Percentiles rank a stretch among this genome's conserved stretches.
Evolutionary conservation across 495 filamentous ascomycete genomes (phyloP).

Genomic region (Aspergillus taichungensis): DNA sequence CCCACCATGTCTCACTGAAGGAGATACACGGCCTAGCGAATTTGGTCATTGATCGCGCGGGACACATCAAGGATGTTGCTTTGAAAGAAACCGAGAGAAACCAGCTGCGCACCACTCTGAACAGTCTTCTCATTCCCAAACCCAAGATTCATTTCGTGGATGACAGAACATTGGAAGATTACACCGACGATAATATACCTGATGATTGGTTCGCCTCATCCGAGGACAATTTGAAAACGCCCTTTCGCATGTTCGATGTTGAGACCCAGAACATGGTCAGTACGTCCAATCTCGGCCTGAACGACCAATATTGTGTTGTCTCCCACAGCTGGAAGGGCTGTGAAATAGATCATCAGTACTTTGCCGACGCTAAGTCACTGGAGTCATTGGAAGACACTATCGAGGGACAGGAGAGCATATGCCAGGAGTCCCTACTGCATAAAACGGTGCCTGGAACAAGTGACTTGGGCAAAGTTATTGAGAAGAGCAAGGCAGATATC

Average conservation of each 20-base stretch:
- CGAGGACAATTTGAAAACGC: not conserved
- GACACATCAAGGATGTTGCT: too few species aligned
- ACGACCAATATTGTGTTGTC: constrained; percentile 33
- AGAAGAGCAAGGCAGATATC: too few species aligned
- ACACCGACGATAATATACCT: not conserved
- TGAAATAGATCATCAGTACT: constrained; percentile 30
- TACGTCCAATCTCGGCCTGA: constrained; percentile 17
- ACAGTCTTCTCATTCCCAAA: too few species aligned
- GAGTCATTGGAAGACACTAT: not conserved
- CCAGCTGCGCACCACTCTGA: too few species aligned
- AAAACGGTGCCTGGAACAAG: too few species aligned
- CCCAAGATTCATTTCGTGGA: too few species aligned
- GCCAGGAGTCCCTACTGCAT: too few species aligned
- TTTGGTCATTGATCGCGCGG: too few species aligned
- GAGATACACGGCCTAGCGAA: too few species aligned
- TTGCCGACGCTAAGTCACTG: constrained; percentile 4
- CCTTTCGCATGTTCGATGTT: constrained; percentile 36
- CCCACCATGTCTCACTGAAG: too few species aligned
- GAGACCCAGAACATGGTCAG: constrained; percentile 30
- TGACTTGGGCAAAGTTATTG: too few species aligned
- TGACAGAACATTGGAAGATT: not conserved
- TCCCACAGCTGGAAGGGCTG: constrained; percentile 40
- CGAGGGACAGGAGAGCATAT: not conserved
- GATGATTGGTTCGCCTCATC: constrained; percentile 2
- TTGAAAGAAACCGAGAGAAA: too few species aligned